These are phyloP conservation scores for Neltuma alba DNA, from an alignment of 306 rosid species.

Conservation along the genomic window DNA sequence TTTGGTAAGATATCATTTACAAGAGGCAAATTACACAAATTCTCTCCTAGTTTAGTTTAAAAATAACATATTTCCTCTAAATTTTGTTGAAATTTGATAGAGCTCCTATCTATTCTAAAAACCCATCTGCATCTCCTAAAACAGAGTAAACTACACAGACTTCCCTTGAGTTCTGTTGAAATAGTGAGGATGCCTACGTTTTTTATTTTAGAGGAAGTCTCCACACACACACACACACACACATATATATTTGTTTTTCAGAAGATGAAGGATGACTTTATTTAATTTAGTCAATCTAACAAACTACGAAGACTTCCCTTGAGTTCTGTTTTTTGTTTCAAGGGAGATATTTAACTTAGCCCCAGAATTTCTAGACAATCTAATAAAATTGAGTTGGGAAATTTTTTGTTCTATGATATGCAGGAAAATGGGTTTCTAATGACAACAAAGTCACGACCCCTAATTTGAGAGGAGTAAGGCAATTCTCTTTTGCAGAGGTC, in stretches of 20 bases:
- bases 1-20: slow-evolving; percentile 21
- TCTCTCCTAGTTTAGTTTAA: neutral
- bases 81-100: neutral
- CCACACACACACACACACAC: no score
- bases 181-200: neutral
- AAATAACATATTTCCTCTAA: neutral
- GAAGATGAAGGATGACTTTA: neutral
- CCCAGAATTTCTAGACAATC: neutral
- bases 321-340: neutral
- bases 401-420: slow-evolving; percentile 17
- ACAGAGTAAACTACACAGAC: neutral
- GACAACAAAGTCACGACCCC: slow-evolving; percentile 39
- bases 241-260: no score
- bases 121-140: neutral
- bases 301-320: no score
- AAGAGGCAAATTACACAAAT: neutral
- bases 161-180: neutral
- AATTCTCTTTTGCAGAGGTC: slow-evolving; percentile 63
- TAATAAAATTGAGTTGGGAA: neutral
- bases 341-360: neutral
- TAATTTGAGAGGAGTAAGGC: slow-evolving; percentile 45
- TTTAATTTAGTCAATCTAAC: no score
- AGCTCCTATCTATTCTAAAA: neutral
- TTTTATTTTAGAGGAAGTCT: neutral
- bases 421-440: slow-evolving; percentile 41